Conservation (phyloP, 1,284 basidiomycete species). For the Caloboletus firmus region DNA sequence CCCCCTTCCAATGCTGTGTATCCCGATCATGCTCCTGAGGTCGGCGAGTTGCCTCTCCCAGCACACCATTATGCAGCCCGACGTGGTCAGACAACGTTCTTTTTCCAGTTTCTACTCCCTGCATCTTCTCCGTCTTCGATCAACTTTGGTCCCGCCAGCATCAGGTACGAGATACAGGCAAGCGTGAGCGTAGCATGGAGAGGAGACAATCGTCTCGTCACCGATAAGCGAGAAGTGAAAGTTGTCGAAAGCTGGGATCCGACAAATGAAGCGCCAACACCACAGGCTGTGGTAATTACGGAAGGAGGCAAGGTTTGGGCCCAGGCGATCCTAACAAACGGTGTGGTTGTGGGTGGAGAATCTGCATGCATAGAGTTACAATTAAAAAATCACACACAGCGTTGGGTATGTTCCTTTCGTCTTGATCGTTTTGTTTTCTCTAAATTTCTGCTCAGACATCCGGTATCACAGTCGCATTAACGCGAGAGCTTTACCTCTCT, state of each 20-base stretch:
- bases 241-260: constrained; percentile 58
- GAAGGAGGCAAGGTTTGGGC: constrained; percentile 78
- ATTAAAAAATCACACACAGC: constrained; percentile 74
- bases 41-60: constrained; percentile 58
- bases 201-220: constrained; percentile 64
- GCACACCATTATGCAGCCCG: constrained; percentile 65
- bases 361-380: constrained; percentile 69
- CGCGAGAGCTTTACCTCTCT: constrained; percentile 58
- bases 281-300: constrained; percentile 62
- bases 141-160: constrained; percentile 61
- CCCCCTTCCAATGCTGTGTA: constrained; percentile 79
- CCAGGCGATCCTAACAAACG: constrained; percentile 63
- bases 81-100: constrained; percentile 68
- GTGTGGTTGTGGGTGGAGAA: constrained; percentile 63
- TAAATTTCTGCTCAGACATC: constrained; percentile 50
- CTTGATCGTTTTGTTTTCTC: neutral
- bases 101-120: constrained; percentile 70
- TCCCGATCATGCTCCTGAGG: constrained; percentile 45
- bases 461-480: constrained; percentile 58
- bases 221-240: constrained; percentile 58
- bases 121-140: constrained; percentile 65
- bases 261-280: constrained; percentile 38
- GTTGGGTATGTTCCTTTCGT: constrained; percentile 52
- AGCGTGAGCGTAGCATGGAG: constrained; percentile 72
- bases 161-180: constrained; percentile 69